Evolutionary conservation across 1,284 basidiomycete genomes (phyloP), one percentile per base, ranked within the genome.

Genomic region (Irpex rosettiformis): DNA sequence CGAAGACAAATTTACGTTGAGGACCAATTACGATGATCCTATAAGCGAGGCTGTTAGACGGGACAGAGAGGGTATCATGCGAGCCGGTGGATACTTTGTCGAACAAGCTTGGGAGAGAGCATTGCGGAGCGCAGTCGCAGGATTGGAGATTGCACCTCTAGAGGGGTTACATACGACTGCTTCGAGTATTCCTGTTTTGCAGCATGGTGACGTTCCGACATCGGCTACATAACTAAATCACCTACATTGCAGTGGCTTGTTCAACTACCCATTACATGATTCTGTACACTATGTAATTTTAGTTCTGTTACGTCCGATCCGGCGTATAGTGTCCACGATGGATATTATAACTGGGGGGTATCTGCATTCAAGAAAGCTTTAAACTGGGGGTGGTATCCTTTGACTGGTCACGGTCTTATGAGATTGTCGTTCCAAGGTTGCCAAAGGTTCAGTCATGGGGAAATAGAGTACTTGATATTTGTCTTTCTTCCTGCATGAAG

Each of bases 41-140:
- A 75, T 81, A 63, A 91, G 88, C 64, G 89, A 89, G 59, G 87
- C 85, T 3, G 85, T 92, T 4, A 79, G 88, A 65, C 83, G 83
- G 65, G 91, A 94, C 66, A 75, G 81, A 56, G 88, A 93, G 63
- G 89, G 89, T 3, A 86, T 90, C 66, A 90, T 93, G 82, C 78
- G 89, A 47, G 93, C 85, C 7, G 95, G 93, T 16, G 94, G 93
- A 1, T 97, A 92, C 70, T 80, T 80, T 64, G 77, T 94, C 8
- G 82, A 88, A 59, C 86, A 94, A 69, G 91, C 91, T 54, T 96
- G 94, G 94, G 88, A 91, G 66, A 81, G 93, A 65, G 93, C 93
- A 22, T 71, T 96, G 51, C 77, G 89, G 54, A 83, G 74, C 64
- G 90, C 91, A 1, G 88, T 95, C 21, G 88, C 89, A 57, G 89